Evolutionary conservation across 768 basidiomycete species (phyloP), one percentile per base, ranked within the genome.

Genomic region (Lactarius evosmus): DNA sequence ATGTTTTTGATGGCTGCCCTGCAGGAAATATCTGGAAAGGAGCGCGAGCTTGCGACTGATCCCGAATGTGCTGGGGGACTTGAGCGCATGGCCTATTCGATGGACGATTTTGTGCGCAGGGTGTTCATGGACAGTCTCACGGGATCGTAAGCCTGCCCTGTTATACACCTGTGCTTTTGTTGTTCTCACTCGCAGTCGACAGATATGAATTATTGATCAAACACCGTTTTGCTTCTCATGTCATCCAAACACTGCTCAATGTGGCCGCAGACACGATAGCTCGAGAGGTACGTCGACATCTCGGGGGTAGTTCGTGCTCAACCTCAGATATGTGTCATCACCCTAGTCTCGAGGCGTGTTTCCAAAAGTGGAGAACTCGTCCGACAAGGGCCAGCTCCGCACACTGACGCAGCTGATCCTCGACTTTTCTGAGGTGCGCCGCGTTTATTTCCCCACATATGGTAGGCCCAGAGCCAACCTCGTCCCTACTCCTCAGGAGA

Each of bases 71-170:
- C 95, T 1, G 80, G 89, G 12, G 84, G 98, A 52, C 74, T 99
- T 59, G 97, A 99, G 74, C 81, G 95, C 68, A 88, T 98, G 82
- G 72, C 86, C 11, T 83, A 95, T 71, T 95, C 94, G 2, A 94
- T 98, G 91, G 94, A 97, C 72, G 95, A 98, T 74, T 95, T 95
- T 75, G 89, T 91, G n/a, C 81, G 93, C 56, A 82, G 96, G 60
- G 94, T 96, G 7, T 90, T 98, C 65, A 76, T 93, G 62, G 95
- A 97, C 75, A 86, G 87, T 64, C 76, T 99, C 70, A 82, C 83
- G 57, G 95, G 93, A 74, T 92, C 91, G 90, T 98, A 76, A 83
- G 92, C 85, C 57, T 56, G 58, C 27, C 14, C 33, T 57, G 61
- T 62, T 54, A 1, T 29, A 46, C 59, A 33, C 12, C 27, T 27